Base-by-base conservation (phyloP, 2,329 filamentous ascomycete species). In the Phialophora expanda region DNA sequence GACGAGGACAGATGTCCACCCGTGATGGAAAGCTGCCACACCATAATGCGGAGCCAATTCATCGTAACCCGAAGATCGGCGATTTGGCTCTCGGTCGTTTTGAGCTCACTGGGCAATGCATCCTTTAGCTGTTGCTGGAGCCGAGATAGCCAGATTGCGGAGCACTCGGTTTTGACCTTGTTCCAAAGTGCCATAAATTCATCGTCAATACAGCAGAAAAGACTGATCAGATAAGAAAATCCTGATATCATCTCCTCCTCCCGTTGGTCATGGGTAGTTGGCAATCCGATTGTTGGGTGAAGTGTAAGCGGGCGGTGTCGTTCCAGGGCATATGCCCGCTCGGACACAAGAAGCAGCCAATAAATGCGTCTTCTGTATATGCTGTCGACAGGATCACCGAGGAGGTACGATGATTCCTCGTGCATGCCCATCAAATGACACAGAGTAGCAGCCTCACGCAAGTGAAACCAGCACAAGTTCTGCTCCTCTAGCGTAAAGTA, bases 381-480 rank as follows among this genome's bases (percentile, higher is more conserved):
- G 1, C 85, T 83, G 65, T 92, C 89, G 20, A 85, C 76, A 4
- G 79, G 77, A 69, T 89, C 85, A 68, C 84, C 84, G 64, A 84
- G 81, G 51, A 83, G 71, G 74, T 91, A 92, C 1, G 76, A 77
- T 1, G 75, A 72, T 68, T 82, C 80, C 11, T 80, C 79, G 66
- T 82, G 78, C 54, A 82, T 73, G 0, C 76, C 76, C 32, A 82
- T 72, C 0, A 77, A 77, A 59, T 81, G 79, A 5, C 76, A 77
- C 76, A 94, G 82, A 5, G 90, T 93, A 1, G 87, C 89, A 5
- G 90, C 89, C 77, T 95, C 91, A 28, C 90, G 87, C 9, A 94
- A 80, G 75, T 92, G 87, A 74, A 88, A 93, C 90, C 91, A 94
- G 1, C 90, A 90, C 75, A 88, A 88, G 68, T 90, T 87, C 75